Conservation (phyloP, 495 filamentous ascomycete genomes). For the Hyaloscypha variabilis region DNA sequence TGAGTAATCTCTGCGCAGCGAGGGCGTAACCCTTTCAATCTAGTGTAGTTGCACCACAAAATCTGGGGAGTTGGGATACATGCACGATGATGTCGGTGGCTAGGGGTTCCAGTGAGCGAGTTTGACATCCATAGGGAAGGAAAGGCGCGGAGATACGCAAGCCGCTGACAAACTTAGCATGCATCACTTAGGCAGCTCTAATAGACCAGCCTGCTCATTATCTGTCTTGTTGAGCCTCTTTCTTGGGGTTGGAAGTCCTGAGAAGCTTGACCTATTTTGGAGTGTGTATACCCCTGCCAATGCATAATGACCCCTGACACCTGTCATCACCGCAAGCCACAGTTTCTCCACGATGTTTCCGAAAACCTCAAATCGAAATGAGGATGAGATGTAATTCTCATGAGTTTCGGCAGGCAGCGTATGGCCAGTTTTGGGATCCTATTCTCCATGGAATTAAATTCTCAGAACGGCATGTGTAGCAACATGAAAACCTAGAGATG, state of each 20-base stretch:
- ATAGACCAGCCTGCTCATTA: slow-evolving; percentile 19
- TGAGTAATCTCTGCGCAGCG: background rate
- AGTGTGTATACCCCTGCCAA: background rate
- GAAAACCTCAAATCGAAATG: background rate
- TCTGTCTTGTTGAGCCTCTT: background rate
- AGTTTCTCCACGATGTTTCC: no score
- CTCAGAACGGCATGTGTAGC: background rate
- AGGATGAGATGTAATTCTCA: background rate
- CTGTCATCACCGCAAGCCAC: background rate
- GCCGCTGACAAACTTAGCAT: background rate
- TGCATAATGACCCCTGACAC: slow-evolving; percentile 1
- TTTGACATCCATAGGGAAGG: background rate
- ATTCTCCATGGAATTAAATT: background rate
- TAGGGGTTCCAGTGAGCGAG: background rate
- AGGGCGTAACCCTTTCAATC: background rate
- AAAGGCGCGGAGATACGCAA: background rate
- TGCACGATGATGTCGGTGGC: background rate
- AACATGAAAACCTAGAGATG: background rate
- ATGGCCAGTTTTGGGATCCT: background rate
- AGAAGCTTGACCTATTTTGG: background rate
- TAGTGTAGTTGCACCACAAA: background rate
- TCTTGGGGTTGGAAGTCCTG: background rate
- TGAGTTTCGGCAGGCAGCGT: background rate
- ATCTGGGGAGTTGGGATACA: background rate
- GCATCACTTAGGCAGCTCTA: background rate